Evolutionary conservation across 2,329 filamentous ascomycete genomes (phyloP).

Genomic region (Aspergillus sp.): DNA sequence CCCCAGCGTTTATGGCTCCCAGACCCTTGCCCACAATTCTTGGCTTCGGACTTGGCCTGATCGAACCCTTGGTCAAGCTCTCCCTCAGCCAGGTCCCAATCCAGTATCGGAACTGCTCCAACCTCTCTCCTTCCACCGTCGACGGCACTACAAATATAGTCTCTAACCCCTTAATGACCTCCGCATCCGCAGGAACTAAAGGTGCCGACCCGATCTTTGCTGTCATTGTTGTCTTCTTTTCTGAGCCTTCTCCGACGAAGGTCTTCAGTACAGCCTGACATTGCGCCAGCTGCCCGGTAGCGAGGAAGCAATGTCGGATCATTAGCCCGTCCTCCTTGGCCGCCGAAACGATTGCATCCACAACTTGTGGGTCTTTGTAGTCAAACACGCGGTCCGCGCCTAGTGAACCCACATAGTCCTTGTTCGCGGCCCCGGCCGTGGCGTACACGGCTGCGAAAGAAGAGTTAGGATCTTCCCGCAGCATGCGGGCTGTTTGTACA

Average conservation of each 20-base stretch:
- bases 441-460: conserved; percentile 38
- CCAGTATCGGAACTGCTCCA: conserved; percentile 36
- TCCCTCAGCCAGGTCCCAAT: conserved; percentile 34
- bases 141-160: conserved; percentile 36
- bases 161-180: conserved; percentile 29
- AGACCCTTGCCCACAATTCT: conserved; percentile 34
- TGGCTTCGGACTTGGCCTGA: conserved; percentile 36
- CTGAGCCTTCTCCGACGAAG: conserved; percentile 13
- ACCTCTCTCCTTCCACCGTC: conserved; percentile 24
- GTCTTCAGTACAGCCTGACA: conserved; percentile 36
- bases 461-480: conserved; percentile 29
- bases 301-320: conserved; percentile 39
- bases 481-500: conserved; percentile 34
- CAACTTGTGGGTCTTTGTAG: conserved; percentile 25
- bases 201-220: conserved; percentile 37
- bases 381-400: conserved; percentile 37
- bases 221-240: conserved; percentile 2
- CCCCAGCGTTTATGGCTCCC: conserved; percentile 31
- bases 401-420: conserved; percentile 23
- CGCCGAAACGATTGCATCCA: conserved; percentile 28
- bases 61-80: conserved; percentile 23
- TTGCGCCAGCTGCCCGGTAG: conserved; percentile 27
- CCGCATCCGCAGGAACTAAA: conserved; percentile 21
- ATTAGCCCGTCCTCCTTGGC: conserved; percentile 31
- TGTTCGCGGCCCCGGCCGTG: conserved; percentile 31